A percentile compares a stretch with the other conserved stretches of the same genome.
Evolutionary conservation across 495 filamentous ascomycete genomes (phyloP).

Genomic region (Penicillium cosmopolitanum): DNA sequence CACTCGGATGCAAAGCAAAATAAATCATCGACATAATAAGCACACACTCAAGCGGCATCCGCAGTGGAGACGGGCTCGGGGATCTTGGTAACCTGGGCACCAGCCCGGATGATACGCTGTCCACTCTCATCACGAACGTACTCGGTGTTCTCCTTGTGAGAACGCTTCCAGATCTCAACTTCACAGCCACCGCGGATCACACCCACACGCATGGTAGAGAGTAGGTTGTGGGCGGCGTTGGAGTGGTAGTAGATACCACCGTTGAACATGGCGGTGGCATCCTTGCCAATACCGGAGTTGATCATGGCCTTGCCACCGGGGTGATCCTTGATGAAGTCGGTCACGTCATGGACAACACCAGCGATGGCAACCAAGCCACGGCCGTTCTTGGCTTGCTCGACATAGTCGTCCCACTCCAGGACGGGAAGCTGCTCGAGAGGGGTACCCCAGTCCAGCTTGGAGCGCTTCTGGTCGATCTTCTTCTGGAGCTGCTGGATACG

Average conservation of each 20-base stretch:
- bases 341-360: constrained; percentile 94
- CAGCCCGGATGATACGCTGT: constrained; percentile 85
- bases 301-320: constrained; percentile 97
- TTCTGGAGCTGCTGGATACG: constrained; percentile 96
- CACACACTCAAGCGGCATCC: constrained; percentile 43
- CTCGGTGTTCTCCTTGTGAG: constrained; percentile 80
- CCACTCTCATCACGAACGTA: constrained; percentile 81
- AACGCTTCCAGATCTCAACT: constrained; percentile 99
- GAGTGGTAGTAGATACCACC: constrained; percentile 98
- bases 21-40: constrained; percentile 8
- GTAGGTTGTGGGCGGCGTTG: constrained; percentile 96
- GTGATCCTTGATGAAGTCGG: constrained; percentile 94
- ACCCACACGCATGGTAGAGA: constrained; percentile 95
- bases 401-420: constrained; percentile 95
- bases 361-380: constrained; percentile 86
- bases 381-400: constrained; percentile 84
- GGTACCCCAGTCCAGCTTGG: constrained; percentile 91
- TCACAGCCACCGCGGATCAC: constrained; percentile 96
- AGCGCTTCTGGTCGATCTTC: constrained; percentile 97
- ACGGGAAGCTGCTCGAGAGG: constrained; percentile 94
- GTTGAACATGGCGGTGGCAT: constrained; percentile 99
- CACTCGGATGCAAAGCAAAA: constrained; percentile 29
- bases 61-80: constrained; percentile 50
- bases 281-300: constrained; percentile 90
- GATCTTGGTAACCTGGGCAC: constrained; percentile 87